phyloP scores from a whole-genome alignment of 2,329 filamentous ascomycete species.

The Calonectria honghensis region DNA sequence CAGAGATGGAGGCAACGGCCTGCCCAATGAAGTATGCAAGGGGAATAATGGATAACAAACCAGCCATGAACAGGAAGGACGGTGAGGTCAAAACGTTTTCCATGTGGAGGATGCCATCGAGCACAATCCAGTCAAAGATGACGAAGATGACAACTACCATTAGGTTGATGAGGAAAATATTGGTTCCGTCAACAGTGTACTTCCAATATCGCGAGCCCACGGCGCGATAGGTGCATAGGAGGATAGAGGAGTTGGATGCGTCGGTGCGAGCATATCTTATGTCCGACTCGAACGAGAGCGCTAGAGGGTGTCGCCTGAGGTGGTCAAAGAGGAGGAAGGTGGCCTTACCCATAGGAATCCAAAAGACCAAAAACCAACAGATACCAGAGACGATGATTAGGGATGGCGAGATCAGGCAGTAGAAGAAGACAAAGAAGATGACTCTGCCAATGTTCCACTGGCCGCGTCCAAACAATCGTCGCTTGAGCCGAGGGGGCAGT shows the following conservation, averaged over 20 bases:
- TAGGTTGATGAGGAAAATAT: constrained; percentile 99
- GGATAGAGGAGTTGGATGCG: constrained; percentile 86
- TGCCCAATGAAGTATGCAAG: constrained; percentile 99
- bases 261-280: constrained; percentile 83
- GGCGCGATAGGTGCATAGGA: constrained; percentile 97
- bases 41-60: constrained; percentile 93
- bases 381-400: constrained; percentile 89
- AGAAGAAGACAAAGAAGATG: constrained; percentile 97
- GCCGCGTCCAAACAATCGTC: constrained; percentile 93
- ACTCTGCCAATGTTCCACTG: constrained; percentile 97
- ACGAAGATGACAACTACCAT: constrained; percentile 95
- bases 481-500: constrained; percentile 74
- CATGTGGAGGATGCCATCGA: constrained; percentile 81
- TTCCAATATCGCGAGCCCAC: constrained; percentile 99
- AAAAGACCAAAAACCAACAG: constrained; percentile 98
- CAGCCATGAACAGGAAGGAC: constrained; percentile 89
- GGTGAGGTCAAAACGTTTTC: constrained; percentile 86
- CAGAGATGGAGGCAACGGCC: constrained; percentile 97
- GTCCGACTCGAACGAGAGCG: constrained; percentile 94
- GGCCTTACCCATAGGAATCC: constrained; percentile 98
- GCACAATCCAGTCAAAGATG: constrained; percentile 92
- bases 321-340: constrained; percentile 93
- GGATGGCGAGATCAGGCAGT: constrained; percentile 90
- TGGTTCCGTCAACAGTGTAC: constrained; percentile 98
- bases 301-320: constrained; percentile 92